Evolutionary conservation across 129 eudicot species (phyloP).

Genomic region (Saussurea involucrata): DNA sequence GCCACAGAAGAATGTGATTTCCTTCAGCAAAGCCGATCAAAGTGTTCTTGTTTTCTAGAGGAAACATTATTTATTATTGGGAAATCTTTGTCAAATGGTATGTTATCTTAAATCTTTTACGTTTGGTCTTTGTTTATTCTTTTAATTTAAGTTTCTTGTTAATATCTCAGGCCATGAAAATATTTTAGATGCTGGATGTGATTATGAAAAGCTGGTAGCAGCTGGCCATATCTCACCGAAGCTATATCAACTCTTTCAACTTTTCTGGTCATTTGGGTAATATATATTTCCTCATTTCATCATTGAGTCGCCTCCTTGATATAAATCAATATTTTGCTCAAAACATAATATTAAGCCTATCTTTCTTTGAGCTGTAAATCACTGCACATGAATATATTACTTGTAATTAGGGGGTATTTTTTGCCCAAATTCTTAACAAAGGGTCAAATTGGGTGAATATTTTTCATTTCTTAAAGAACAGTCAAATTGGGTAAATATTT

Average conservation of each 20-base stretch:
- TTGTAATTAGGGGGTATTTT: too few species aligned
- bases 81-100: slow-evolving; percentile 55
- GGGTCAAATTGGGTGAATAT: too few species aligned
- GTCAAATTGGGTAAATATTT: too few species aligned
- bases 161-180: slow-evolving; percentile 43
- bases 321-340: not conserved
- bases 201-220: slow-evolving; percentile 32
- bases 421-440: too few species aligned
- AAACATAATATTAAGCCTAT: not conserved
- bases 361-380: not conserved
- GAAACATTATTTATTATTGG: slow-evolving; percentile 37
- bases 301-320: not conserved
- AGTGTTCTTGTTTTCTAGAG: slow-evolving; percentile 42
- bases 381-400: not conserved
- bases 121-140: not conserved
- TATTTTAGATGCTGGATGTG: slow-evolving; percentile 35
- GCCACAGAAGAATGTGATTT: slow-evolving; percentile 37
- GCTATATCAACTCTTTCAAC: slow-evolving; percentile 52
- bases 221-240: slow-evolving; percentile 64
- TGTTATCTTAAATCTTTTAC: not conserved
- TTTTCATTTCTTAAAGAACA: too few species aligned
- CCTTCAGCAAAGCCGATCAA: slow-evolving; percentile 30
- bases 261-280: slow-evolving; percentile 59
- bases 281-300: slow-evolving; percentile 8
- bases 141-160: slow-evolving; percentile 6